Evolutionary conservation across 75 land plant genomes (phyloP), one percentile per base, ranked within the genome.

Genomic region (Picea sitchensis): DNA sequence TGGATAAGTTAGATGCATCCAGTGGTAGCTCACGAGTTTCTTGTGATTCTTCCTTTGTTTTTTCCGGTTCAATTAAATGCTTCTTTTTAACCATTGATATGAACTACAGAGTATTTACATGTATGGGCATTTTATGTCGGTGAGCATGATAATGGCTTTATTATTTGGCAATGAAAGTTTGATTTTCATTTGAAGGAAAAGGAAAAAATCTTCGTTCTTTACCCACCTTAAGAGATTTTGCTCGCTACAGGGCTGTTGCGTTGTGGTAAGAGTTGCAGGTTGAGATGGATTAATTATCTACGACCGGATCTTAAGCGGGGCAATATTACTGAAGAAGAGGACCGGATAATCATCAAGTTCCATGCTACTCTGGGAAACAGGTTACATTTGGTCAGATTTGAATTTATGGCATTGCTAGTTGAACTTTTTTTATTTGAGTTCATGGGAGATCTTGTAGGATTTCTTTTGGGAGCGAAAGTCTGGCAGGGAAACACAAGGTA

Each of bases 191-290:
- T 23, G 14, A 30, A 2, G 3, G 1, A 23, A 64, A 12, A 12
- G 13, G 4, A 30, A 64, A 31, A 23, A 31, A 26, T 2, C 12
- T 23, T 17, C 18, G 9, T 72, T 72, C 21, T 36, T 17, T 3
- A 3, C 6, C 5, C 47, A 12, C 7, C 77, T 76, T 7, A 71
- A 17, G 36, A 2, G 36, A 3, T 12, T 41, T 41, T 44, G 0
- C 1, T 1, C 51, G 14, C 14, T n/a, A 4, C 65, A 81, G 83
- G 83, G 1, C 71, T 81, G 7, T 31, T 41, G 31, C 65, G 83
- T 7, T 81, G 83, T 26, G 83, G 83, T 6, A 81, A 81, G 20
- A 81, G 83, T 36, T 81, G 83, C 71, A 79, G 83, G 54, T 58
- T 81, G 15, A 79, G 83, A 18, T 81, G 83, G 83, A 65, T 81